Evolutionary conservation across 768 basidiomycete genomes (phyloP), one percentile per base, ranked within the genome.

Genomic region (Suillus fuscotomentosus): DNA sequence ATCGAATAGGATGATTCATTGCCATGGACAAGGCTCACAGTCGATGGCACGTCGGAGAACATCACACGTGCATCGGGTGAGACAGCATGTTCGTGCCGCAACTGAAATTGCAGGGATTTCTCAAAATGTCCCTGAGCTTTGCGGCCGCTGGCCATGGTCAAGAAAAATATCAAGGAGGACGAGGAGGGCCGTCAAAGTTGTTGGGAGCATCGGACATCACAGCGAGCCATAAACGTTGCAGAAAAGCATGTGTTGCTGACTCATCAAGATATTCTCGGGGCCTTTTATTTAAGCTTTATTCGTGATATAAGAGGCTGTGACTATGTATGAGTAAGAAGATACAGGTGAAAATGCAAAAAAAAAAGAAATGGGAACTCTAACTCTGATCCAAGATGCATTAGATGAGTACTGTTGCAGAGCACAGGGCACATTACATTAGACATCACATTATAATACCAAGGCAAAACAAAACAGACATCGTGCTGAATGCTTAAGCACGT

Each of bases 21-120:
- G 27, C 67, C 67, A 15, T 63, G n/a, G 17, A 63, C 51, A 47
- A 71, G 34, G 27, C 63, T 36, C 53, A 63, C 56, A 48, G 62
- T 63, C 34, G 70, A 65, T 51, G 67, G 48, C 45, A 80, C 73
- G 70, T 90, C 86, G 13, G 86, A 78, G 70, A 90, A 90, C 43
- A 86, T 71, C 48, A 90, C 80, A 54, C 72, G 82, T 13, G 82
- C 80, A 36, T 79, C 76, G 15, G 66, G 50, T 4, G 85, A 84
- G 2, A 85, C 79, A 2, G 86, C 84, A 69, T 90, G 88, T 22
- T 84, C 73, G 69, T 90, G 88, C 57, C 89, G 83, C 66, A 89
- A 76, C 69, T 88, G 81, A 69, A 90, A 87, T 42, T 76, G 69
- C 67, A 66, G 85, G 15, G 67, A 50, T 14, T 50, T 60, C 22